Evolutionary conservation across 768 basidiomycete species (phyloP).

Genomic region (Suillus weaverae): DNA sequence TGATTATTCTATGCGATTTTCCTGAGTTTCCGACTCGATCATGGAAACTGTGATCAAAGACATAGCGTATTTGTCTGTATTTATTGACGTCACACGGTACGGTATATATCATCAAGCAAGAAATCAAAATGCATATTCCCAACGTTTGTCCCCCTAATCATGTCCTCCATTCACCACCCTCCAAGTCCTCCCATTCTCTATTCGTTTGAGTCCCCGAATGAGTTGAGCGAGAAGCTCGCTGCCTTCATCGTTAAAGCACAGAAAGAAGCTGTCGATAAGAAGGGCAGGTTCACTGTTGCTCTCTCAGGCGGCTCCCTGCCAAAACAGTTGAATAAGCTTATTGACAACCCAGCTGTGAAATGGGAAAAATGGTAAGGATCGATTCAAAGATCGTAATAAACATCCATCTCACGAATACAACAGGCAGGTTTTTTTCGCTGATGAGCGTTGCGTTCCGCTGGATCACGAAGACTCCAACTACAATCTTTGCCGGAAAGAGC

Average conservation of each 20-base stretch:
- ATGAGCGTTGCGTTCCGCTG: slow-evolving; percentile 93
- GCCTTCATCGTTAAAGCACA: slow-evolving; percentile 85
- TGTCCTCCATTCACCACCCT: slow-evolving; percentile 44
- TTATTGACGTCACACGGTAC: slow-evolving; percentile 29
- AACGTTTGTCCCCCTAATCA: slow-evolving; percentile 19
- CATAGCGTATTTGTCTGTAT: slow-evolving; percentile 20
- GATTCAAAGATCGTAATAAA: slow-evolving; percentile 4
- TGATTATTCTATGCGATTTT: neutral
- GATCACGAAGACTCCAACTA: slow-evolving; percentile 95
- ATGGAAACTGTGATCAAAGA: neutral
- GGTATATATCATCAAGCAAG: slow-evolving; percentile 2
- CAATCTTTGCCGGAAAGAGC: slow-evolving; percentile 62
- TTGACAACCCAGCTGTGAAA: slow-evolving; percentile 61
- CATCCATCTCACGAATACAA: neutral
- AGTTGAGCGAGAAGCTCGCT: slow-evolving; percentile 68
- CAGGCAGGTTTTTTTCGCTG: slow-evolving; percentile 98
- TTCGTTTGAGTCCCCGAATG: slow-evolving; percentile 59
- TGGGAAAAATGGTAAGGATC: slow-evolving; percentile 92
- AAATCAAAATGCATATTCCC: slow-evolving; percentile 4
- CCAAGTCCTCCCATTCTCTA: slow-evolving; percentile 69
- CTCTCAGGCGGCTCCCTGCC: slow-evolving; percentile 94
- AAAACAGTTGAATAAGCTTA: slow-evolving; percentile 72
- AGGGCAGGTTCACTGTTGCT: slow-evolving; percentile 89
- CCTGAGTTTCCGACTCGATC: neutral
- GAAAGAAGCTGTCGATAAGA: slow-evolving; percentile 84